phyloP scores from a whole-genome alignment of 73 alveolate genomes.

The Paramecium biaurelia region DNA sequence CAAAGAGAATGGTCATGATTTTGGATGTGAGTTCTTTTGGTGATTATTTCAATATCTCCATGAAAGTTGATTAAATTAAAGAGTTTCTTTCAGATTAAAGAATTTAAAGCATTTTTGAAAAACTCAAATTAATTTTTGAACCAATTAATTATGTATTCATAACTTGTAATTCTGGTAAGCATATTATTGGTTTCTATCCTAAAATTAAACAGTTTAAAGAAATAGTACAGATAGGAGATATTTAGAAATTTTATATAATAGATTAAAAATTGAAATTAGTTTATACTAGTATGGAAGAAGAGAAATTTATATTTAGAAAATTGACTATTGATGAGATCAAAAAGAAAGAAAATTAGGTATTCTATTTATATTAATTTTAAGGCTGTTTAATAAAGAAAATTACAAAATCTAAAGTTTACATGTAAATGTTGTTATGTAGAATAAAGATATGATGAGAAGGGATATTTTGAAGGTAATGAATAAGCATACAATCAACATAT shows the following conservation, averaged over 20 bases:
- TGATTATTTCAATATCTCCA: neutral
- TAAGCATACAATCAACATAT: neutral
- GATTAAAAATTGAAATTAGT: slow-evolving; percentile 26
- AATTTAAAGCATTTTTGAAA: neutral
- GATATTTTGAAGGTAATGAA: slow-evolving; percentile 10
- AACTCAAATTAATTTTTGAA: neutral
- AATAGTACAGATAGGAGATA: neutral
- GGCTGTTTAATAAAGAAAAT: neutral
- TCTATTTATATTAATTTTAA: neutral
- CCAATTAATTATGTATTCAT: neutral
- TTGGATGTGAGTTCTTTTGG: neutral
- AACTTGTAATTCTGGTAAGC: neutral
- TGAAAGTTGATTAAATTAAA: neutral
- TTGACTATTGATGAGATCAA: neutral
- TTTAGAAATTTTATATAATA: neutral
- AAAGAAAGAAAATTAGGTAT: neutral
- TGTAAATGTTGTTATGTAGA: slow-evolving; percentile 11
- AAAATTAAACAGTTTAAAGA: neutral
- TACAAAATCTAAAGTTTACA: neutral
- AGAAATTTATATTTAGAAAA: neutral
- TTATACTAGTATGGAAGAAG: slow-evolving; percentile 18
- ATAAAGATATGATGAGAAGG: neutral
- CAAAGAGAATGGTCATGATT: neutral
- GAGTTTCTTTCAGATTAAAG: slow-evolving; percentile 15
- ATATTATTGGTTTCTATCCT: slow-evolving; percentile 47